Base-by-base conservation (phyloP, 192 early-diverging fungal genomes). In the Funneliformis geosporum region DNA sequence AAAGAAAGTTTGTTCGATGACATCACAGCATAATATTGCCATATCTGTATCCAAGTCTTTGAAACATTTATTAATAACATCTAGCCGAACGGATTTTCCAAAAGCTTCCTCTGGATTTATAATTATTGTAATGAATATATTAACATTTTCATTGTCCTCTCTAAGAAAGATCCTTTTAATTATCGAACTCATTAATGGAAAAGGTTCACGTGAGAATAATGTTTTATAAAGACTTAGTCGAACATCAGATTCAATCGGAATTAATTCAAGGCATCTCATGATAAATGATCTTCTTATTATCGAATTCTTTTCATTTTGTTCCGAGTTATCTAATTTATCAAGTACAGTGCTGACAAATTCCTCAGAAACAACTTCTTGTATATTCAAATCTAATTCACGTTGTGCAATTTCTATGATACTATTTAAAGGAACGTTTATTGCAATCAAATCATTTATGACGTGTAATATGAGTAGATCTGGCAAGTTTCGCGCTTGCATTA, bases 1-100 rank as follows among this genome's bases (percentile, higher is more conserved):
- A 46, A 76, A 80, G 73, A 76, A 80, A 0, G 27, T 23, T 12
- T 73, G 25, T 43, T 80, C 73, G 50, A 80, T 74, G 9, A 75
- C 14, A 55, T 80, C 79, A 42, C 73, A 80, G 14, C 72, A 75
- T 10, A 80, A 46, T 14, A 73, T 42, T 21, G 60, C 28, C 40
- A 80, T 59, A 14, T 38, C 4, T 25, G 79, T 76, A 44, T 80
- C 38, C 8, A 27, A 38, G 4, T 66, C 23, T 33, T 64, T 28
- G 8, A 80, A 80, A 23, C 60, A 23, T 43, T 65, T 42, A 28
- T 80, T 62, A 43, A 80, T 75, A 28, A 64, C n/a, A 28, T 80
- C 23, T 44, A 80, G 16, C 1, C 79, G 25, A 62, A 23, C 8
- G 16, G 71, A 75, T 1, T 8, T 21, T 28, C 12, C 18, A 8